These are phyloP conservation scores for Spirogloea muscicola DNA, from an alignment of 139 green algal species.

Conservation along the genomic window DNA sequence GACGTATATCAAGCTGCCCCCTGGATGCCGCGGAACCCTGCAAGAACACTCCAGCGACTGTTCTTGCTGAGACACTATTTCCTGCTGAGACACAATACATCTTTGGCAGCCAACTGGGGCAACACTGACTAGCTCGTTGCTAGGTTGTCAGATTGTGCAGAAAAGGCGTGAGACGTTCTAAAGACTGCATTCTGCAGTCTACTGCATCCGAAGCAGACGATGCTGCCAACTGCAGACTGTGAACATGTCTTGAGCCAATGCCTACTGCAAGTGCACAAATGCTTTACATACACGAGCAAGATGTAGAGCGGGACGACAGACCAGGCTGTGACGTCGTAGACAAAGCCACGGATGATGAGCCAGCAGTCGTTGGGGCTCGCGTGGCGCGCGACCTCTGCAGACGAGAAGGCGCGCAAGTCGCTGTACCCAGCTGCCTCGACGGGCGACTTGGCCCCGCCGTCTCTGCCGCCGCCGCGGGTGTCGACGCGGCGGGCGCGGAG, in stretches of 20 bases:
- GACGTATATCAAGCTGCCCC: slow-evolving; percentile 63
- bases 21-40: slow-evolving; percentile 58
- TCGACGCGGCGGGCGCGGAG: too few relatives aligned
- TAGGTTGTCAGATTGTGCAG: neutral
- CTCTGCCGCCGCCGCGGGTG: too few relatives aligned
- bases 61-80: neutral
- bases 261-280: too few relatives aligned
- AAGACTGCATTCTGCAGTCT: too few relatives aligned
- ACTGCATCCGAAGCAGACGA: too few relatives aligned
- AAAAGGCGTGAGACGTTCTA: neutral
- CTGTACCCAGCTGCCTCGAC: too few relatives aligned
- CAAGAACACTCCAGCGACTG: neutral
- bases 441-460: too few relatives aligned
- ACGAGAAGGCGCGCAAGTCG: too few relatives aligned
- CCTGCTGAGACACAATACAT: slow-evolving; percentile 6
- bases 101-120: neutral
- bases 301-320: neutral
- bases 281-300: neutral
- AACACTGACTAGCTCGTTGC: neutral
- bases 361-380: slow-evolving; percentile 39
- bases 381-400: slow-evolving; percentile 29
- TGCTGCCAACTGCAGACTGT: too few relatives aligned
- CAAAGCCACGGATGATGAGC: slow-evolving; percentile 39
- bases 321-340: slow-evolving; percentile 48
- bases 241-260: too few relatives aligned